Evolutionary conservation across 2,329 filamentous ascomycete species (phyloP).

Genomic region (Colletotrichum higginsianum): DNA sequence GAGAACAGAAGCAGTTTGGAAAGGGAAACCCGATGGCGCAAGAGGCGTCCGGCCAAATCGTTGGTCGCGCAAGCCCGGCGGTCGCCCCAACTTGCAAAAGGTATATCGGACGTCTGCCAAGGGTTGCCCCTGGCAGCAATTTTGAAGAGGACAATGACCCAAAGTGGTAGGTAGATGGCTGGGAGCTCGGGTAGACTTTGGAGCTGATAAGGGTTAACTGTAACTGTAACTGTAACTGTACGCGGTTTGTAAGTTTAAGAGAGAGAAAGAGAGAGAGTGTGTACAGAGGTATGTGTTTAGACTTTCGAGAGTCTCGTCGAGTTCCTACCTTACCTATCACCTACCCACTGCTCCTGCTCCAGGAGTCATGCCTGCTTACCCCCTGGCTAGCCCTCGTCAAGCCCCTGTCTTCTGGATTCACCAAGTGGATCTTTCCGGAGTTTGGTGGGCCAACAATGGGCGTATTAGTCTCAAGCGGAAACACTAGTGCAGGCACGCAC

Average conservation of each 20-base stretch:
- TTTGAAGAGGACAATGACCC: slow-evolving; percentile 20
- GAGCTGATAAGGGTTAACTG: neutral
- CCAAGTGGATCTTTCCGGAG: neutral
- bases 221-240: no score
- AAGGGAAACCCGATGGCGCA: neutral
- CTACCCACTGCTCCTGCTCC: slow-evolving; percentile 32
- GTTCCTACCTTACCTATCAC: no score
- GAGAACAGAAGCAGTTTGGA: neutral
- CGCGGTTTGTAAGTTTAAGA: no score
- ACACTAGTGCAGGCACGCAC: slow-evolving; percentile 44
- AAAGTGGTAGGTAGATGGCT: slow-evolving; percentile 20
- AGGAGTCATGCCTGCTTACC: slow-evolving; percentile 8
- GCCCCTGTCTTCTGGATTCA: slow-evolving; percentile 17
- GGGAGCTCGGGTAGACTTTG: slow-evolving; percentile 21
- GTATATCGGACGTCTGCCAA: neutral
- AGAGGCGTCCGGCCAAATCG: neutral
- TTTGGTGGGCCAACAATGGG: slow-evolving; percentile 8
- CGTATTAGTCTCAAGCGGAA: slow-evolving; percentile 38
- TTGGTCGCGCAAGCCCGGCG: slow-evolving; percentile 8
- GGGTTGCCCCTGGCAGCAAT: slow-evolving; percentile 27
- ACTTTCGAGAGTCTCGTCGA: no score
- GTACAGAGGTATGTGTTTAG: no score
- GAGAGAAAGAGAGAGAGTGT: no score
- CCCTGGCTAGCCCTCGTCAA: slow-evolving; percentile 14
- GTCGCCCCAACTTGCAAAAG: neutral